phyloP scores from a whole-genome alignment of 208 protist species.

The Zelonia costaricensis region DNA sequence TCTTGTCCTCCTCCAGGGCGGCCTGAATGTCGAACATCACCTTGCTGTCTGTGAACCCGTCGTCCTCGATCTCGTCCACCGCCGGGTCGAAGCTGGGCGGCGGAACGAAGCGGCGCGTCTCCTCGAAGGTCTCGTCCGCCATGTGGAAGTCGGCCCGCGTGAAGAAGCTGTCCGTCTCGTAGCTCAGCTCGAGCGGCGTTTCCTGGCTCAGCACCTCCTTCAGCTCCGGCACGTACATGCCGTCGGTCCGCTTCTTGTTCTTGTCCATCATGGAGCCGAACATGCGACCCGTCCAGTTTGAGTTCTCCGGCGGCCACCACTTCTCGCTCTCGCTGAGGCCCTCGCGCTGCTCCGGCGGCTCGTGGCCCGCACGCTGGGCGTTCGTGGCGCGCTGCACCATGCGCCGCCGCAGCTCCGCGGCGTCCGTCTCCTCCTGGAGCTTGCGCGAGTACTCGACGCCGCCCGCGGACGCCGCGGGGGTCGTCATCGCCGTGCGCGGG shows the following conservation, averaged over 20 bases:
- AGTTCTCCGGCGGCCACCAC: constrained; percentile 75
- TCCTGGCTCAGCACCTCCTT: constrained; percentile 62
- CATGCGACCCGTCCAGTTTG: constrained; percentile 74
- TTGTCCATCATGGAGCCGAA: constrained; percentile 68
- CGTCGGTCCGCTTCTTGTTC: constrained; percentile 78
- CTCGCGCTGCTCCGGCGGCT: constrained; percentile 24
- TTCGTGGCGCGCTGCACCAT: constrained; percentile 67
- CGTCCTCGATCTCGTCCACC: constrained; percentile 84
- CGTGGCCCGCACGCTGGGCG: constrained; percentile 61
- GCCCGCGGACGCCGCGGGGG: constrained; percentile 65
- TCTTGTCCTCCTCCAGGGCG: constrained; percentile 83
- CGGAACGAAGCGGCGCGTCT: constrained; percentile 73
- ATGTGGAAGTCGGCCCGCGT: constrained; percentile 73
- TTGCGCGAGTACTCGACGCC: constrained; percentile 76
- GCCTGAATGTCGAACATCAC: constrained; percentile 87
- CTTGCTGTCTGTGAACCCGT: constrained; percentile 73
- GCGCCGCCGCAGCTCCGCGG: constrained; percentile 44
- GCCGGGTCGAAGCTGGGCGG: constrained; percentile 85
- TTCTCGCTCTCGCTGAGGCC: constrained; percentile 38
- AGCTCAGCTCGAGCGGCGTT: constrained; percentile 72
- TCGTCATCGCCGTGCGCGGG: constrained; percentile 51
- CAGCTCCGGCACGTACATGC: constrained; percentile 86
- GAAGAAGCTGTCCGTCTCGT: constrained; percentile 77
- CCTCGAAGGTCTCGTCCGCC: constrained; percentile 76
- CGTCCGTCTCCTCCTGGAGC: constrained; percentile 42